These are phyloP conservation scores for Sordariomycetes sp. DNA, from an alignment of 2,329 filamentous ascomycete genomes.

Conservation along the genomic window DNA sequence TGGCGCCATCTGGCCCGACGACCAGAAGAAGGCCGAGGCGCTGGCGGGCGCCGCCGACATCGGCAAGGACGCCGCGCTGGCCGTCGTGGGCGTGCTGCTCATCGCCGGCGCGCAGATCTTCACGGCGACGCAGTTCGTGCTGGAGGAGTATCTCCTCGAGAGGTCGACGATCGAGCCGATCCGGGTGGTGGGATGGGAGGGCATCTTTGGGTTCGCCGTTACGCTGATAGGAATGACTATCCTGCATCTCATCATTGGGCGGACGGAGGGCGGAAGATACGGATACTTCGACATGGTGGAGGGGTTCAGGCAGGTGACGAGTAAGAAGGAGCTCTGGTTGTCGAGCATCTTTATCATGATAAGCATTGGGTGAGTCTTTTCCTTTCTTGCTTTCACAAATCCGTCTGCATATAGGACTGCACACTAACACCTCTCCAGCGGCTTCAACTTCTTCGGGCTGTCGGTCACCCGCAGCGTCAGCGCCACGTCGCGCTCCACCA, in stretches of 20 bases:
- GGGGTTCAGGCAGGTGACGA: constrained; percentile 70
- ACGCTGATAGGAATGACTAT: constrained; percentile 72
- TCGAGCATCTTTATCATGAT: constrained; percentile 91
- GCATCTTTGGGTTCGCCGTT: constrained; percentile 75
- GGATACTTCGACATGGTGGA: constrained; percentile 89
- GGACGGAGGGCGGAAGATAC: constrained; percentile 59
- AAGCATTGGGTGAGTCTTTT: constrained; percentile 66
- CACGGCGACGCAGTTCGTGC: constrained; percentile 89
- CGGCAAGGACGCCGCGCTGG: constrained; percentile 42
- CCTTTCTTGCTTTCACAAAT: not conserved
- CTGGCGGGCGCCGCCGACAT: constrained; percentile 15
- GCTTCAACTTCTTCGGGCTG: constrained; percentile 98
- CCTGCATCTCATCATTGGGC: constrained; percentile 66
- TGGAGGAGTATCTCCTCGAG: constrained; percentile 85
- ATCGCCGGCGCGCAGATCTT: constrained; percentile 96
- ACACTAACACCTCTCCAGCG: constrained; percentile 38
- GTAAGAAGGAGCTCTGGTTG: constrained; percentile 58
- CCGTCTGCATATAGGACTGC: not conserved
- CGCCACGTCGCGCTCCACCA: constrained; percentile 87
- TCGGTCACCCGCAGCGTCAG: constrained; percentile 84
- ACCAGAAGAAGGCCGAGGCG: constrained; percentile 29
- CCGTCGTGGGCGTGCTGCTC: constrained; percentile 73
- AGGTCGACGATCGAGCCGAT: constrained; percentile 61
- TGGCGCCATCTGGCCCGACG: constrained; percentile 67
- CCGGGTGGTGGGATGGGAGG: constrained; percentile 92